Evolutionary conservation across 2,329 filamentous ascomycete species (phyloP).

Genomic region (Diaporthe nobilis): DNA sequence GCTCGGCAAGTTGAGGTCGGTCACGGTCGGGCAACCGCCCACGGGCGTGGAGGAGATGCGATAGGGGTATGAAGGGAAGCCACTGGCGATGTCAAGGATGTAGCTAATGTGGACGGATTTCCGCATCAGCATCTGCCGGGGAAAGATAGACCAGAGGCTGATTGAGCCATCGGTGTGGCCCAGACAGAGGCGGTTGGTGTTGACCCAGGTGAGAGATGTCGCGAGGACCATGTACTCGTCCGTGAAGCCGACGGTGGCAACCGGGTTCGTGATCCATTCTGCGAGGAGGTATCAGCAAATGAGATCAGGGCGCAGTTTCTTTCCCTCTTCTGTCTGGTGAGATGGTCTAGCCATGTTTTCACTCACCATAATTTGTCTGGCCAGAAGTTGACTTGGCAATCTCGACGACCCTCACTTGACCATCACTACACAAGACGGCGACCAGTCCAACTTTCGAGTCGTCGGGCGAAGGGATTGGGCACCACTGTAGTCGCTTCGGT

Average conservation of each 20-base stretch:
- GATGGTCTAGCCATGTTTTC: not conserved
- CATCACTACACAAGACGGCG: constrained; percentile 66
- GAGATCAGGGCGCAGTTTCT: not conserved
- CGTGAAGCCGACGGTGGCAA: constrained; percentile 60
- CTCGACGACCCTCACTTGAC: constrained; percentile 64
- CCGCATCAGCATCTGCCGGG: constrained; percentile 63
- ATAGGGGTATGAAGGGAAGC: constrained; percentile 69
- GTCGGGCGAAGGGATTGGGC: constrained; percentile 57
- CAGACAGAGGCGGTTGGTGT: constrained; percentile 67
- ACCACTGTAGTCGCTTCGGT: constrained; percentile 67
- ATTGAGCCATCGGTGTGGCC: constrained; percentile 71
- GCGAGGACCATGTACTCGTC: constrained; percentile 64
- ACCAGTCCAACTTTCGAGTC: constrained; percentile 56
- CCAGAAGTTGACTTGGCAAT: constrained; percentile 52
- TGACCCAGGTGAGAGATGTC: constrained; percentile 69
- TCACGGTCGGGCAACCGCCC: constrained; percentile 66
- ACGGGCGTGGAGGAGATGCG: constrained; percentile 69
- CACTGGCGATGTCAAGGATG: constrained; percentile 68
- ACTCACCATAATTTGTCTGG: constrained; percentile 57
- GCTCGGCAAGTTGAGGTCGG: constrained; percentile 67
- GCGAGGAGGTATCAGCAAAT: constrained; percentile 11
- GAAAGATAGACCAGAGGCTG: constrained; percentile 69
- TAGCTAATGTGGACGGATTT: constrained; percentile 67
- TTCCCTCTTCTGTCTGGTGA: no score
- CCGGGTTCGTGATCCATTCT: constrained; percentile 62